These are phyloP conservation scores for Linum trigynum DNA, from an alignment of 345 rosid genomes.

Conservation along the genomic window DNA sequence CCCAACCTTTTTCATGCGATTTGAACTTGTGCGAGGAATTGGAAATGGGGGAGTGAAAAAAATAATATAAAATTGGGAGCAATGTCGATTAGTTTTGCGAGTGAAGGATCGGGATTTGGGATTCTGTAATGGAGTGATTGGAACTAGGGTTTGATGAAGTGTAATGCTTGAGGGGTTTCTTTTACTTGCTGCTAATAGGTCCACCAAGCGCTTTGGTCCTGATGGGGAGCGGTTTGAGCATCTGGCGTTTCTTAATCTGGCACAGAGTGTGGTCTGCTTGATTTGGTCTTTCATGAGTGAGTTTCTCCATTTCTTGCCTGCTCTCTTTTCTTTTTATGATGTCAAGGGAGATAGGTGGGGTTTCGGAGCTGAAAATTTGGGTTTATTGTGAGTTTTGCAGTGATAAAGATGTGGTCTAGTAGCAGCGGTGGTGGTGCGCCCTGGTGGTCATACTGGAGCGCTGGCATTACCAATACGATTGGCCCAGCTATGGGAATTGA, in stretches of 20 bases:
- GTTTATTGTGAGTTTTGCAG: constrained; percentile 19
- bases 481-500: constrained; percentile 99
- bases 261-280: constrained; percentile 83
- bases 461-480: constrained; percentile 91
- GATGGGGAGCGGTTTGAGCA: constrained; percentile 88
- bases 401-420: constrained; percentile 88
- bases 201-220: constrained; percentile 79
- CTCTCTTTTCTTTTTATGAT: neutral
- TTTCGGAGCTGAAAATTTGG: constrained; percentile 1
- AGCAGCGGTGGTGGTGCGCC: constrained; percentile 64
- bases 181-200: constrained; percentile 28
- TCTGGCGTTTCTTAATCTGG: constrained; percentile 79
- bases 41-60: too few relatives aligned
- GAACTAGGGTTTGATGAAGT: neutral
- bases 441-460: constrained; percentile 94
- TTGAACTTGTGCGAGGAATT: neutral
- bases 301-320: constrained; percentile 1
- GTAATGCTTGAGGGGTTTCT: neutral
- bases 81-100: neutral
- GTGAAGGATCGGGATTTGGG: too few relatives aligned
- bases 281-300: constrained; percentile 88
- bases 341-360: neutral
- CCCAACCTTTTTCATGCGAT: neutral
- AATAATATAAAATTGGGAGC: too few relatives aligned
- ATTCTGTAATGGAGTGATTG: neutral